Percentiles rank a stretch among this genome's conserved stretches.
phyloP scores from a whole-genome alignment of 2,329 filamentous ascomycete species.

The Pyrenophora teres region DNA sequence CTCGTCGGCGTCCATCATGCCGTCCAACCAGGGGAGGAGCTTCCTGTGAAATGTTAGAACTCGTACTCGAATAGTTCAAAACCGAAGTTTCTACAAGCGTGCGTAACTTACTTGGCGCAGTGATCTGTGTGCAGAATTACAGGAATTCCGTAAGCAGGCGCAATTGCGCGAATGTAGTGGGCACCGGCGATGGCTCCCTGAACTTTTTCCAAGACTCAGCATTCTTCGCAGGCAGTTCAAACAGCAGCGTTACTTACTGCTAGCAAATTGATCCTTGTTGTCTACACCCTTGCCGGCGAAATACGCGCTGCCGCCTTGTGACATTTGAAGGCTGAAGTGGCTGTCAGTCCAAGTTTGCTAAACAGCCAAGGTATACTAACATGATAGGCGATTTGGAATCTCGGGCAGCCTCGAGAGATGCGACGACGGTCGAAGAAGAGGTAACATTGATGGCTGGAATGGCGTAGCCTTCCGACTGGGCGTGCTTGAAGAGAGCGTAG shows the following conservation, averaged over 20 bases:
- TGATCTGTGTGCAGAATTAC: constrained; percentile 59
- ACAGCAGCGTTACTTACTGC: constrained; percentile 48
- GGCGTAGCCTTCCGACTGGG: constrained; percentile 71
- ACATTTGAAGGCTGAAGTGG: constrained; percentile 76
- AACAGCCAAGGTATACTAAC: no score
- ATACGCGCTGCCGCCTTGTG: constrained; percentile 73
- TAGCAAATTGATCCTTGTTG: constrained; percentile 73
- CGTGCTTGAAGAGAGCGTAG: constrained; percentile 63
- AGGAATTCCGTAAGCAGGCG: constrained; percentile 84
- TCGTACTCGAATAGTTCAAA: not conserved
- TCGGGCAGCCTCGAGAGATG: constrained; percentile 86
- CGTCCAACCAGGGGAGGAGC: constrained; percentile 90
- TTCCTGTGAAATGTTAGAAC: constrained; percentile 57
- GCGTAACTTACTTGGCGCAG: constrained; percentile 5
- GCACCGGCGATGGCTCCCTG: constrained; percentile 81
- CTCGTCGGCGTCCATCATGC: constrained; percentile 82
- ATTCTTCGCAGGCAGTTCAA: no score
- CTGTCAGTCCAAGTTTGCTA: no score
- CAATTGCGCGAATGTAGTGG: constrained; percentile 88
- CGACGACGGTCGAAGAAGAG: constrained; percentile 82
- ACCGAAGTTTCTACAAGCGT: no score
- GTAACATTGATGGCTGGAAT: constrained; percentile 63
- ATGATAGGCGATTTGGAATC: constrained; percentile 83
- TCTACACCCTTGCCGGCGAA: constrained; percentile 67
- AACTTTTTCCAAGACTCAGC: constrained; percentile 47